Evolutionary conservation across 345 rosid genomes (phyloP).

Genomic region (Sisymbrium irio): DNA sequence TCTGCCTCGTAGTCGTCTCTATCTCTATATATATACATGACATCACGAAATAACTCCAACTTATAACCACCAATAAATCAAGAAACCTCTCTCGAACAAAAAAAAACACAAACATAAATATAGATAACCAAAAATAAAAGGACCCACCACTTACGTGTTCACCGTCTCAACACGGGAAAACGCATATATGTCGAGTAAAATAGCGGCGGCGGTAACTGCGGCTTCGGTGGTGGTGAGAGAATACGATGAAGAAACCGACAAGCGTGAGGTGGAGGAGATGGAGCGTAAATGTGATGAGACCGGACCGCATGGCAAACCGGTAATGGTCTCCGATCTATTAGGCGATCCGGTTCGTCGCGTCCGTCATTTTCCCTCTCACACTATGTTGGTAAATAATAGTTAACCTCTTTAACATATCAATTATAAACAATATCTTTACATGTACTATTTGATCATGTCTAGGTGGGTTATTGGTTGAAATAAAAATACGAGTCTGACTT

Average conservation of each 20-base stretch:
- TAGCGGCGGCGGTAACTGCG: constrained; percentile 9
- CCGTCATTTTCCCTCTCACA: constrained; percentile 57
- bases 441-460: neutral
- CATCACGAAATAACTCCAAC: constrained; percentile 20
- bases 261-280: constrained; percentile 57
- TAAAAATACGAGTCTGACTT: neutral
- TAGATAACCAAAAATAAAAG: neutral
- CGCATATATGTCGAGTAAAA: constrained; percentile 23
- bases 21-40: constrained; percentile 26
- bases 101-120: neutral
- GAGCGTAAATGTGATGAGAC: constrained; percentile 56
- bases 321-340: constrained; percentile 65
- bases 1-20: neutral
- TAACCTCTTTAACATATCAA: neutral
- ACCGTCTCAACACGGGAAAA: constrained; percentile 3
- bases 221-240: constrained; percentile 48
- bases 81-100: neutral
- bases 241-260: constrained; percentile 58
- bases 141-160: neutral
- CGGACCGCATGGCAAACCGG: constrained; percentile 48
- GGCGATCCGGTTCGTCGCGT: constrained; percentile 76
- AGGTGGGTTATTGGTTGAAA: neutral
- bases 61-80: constrained; percentile 12
- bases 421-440: neutral
- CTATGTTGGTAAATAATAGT: constrained; percentile 51